Evolutionary conservation across 2,329 filamentous ascomycete genomes (phyloP).

Genomic region (Xylogone sp.): DNA sequence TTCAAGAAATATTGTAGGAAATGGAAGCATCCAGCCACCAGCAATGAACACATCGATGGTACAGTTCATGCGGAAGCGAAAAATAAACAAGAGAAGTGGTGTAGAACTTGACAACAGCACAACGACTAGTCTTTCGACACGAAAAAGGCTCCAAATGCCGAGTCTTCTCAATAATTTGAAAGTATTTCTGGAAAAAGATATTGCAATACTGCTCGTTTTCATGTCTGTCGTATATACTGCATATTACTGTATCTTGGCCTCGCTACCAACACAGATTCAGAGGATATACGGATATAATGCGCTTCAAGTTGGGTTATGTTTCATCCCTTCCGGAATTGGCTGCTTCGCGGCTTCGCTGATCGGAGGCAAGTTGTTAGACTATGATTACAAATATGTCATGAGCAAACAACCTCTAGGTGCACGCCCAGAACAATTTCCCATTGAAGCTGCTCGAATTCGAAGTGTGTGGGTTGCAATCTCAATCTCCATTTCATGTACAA

Average conservation of each 20-base stretch:
- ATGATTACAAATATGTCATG: not conserved
- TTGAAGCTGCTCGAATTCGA: conserved; percentile 7
- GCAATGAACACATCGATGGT: conserved; percentile 2
- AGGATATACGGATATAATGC: not conserved
- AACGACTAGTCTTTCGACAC: not conserved
- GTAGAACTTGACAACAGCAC: not conserved
- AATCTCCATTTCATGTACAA: not conserved
- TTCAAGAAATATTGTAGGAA: conserved; percentile 14
- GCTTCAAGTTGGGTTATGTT: not conserved
- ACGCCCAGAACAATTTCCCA: conserved; percentile 1
- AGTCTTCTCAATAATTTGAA: not conserved
- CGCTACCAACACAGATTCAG: not conserved
- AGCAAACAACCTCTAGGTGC: not conserved
- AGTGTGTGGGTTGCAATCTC: conserved; percentile 3
- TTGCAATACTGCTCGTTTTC: not conserved
- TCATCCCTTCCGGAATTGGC: not conserved
- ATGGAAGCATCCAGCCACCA: conserved; percentile 9
- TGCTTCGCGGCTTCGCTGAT: not conserved
- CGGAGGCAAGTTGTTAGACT: not conserved
- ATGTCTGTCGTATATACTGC: conserved; percentile 1
- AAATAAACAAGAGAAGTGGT: not conserved
- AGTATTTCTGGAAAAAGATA: conserved; percentile 1
- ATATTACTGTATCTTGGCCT: not conserved
- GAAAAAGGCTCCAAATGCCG: conserved; percentile 1
- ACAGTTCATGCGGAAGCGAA: not conserved